Evolutionary conservation across 148 eudicot species (phyloP).

Genomic region (Rhododendron ovatum): DNA sequence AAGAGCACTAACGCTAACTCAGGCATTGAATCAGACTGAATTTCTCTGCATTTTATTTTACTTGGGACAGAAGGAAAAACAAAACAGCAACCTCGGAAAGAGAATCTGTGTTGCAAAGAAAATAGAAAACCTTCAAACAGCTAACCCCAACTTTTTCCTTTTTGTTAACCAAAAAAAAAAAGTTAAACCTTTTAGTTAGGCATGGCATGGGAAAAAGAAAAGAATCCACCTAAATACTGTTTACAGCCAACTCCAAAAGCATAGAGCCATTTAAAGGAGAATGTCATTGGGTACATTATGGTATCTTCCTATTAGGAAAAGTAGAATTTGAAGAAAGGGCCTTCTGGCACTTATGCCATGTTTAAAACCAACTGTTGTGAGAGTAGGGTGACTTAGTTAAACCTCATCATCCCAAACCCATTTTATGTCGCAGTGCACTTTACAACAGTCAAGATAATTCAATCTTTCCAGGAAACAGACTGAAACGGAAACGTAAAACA

Average conservation of each 20-base stretch:
- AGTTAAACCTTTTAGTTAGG: not conserved
- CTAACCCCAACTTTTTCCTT: not conserved
- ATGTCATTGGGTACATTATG: not conserved
- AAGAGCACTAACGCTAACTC: not conserved
- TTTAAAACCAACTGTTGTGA: not conserved
- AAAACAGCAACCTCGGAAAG: not conserved
- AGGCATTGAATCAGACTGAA: not conserved
- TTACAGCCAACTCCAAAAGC: not conserved
- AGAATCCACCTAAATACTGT: not conserved
- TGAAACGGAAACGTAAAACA: not conserved
- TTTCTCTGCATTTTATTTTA: not conserved
- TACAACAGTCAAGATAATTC: not conserved
- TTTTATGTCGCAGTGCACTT: not conserved
- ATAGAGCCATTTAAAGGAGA: not conserved
- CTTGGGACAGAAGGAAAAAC: not conserved
- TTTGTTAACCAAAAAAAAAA: not conserved
- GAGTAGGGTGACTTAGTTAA: not conserved
- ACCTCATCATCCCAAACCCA: not conserved
- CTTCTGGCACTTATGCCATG: not conserved
- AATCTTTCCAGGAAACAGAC: constrained; percentile 1
- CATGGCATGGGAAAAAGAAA: not conserved
- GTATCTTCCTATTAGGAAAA: not conserved
- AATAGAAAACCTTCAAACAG: not conserved
- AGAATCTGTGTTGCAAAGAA: not conserved
- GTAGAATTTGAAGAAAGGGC: not conserved